Conservation (phyloP, 1,284 basidiomycete species). For the Ganoderma boninense region DNA sequence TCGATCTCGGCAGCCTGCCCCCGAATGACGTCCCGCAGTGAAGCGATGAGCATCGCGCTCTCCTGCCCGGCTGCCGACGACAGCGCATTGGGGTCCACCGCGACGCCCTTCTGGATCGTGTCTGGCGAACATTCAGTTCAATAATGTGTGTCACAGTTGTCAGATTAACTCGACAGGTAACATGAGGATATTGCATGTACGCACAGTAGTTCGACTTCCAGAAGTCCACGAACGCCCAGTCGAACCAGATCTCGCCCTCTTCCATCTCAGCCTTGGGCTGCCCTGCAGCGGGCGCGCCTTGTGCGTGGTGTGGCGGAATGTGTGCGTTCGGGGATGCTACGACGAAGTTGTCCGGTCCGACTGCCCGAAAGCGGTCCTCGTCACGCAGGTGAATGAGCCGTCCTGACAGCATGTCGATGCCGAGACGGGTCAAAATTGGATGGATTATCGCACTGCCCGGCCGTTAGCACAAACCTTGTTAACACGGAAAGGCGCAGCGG, state of each 20-base stretch:
- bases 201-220: constrained; percentile 97
- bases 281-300: constrained; percentile 42
- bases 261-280: constrained; percentile 43
- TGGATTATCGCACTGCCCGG: constrained; percentile 76
- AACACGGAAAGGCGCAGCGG: background rate
- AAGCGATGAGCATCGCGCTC: constrained; percentile 80
- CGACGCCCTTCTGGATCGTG: constrained; percentile 73
- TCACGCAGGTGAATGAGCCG: constrained; percentile 88
- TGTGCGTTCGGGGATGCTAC: constrained; percentile 52
- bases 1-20: constrained; percentile 84
- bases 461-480: background rate
- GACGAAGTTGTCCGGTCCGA: constrained; percentile 83
- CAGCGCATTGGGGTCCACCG: constrained; percentile 68
- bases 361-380: constrained; percentile 89
- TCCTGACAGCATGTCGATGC: constrained; percentile 90
- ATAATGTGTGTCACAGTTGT: background rate
- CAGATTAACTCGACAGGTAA: background rate
- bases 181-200: constrained; percentile 40
- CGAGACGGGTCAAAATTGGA: constrained; percentile 86
- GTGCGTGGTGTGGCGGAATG: constrained; percentile 38
- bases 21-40: constrained; percentile 82
- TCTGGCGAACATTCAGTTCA: constrained; percentile 48
- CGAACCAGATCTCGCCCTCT: constrained; percentile 95
- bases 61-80: constrained; percentile 75
- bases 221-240: constrained; percentile 99